phyloP scores from a whole-genome alignment of 805 yeast species.

The Novakomyces olei region DNA sequence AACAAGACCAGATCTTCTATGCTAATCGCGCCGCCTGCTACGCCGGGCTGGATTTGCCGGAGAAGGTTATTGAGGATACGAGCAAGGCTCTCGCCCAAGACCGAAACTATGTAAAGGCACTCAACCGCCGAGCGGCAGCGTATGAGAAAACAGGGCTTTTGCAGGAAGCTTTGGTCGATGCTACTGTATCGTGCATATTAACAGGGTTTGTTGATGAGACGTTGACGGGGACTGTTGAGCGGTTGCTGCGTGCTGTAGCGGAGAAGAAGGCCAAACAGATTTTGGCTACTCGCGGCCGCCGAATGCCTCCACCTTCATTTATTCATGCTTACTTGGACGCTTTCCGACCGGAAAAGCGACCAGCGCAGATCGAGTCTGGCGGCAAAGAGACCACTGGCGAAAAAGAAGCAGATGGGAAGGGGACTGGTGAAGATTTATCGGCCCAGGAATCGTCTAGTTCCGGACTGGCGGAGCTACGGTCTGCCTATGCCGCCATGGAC shows the following conservation, averaged over 20 bases:
- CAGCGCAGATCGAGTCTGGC: slow-evolving; percentile 27
- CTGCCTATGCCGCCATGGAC: slow-evolving; percentile 12
- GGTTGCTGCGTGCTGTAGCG: slow-evolving; percentile 67
- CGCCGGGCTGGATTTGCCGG: slow-evolving; percentile 56
- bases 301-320: slow-evolving; percentile 64
- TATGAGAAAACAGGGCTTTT: slow-evolving; percentile 60
- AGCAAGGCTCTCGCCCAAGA: slow-evolving; percentile 64
- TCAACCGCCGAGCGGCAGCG: slow-evolving; percentile 81
- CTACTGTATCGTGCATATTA: slow-evolving; percentile 67
- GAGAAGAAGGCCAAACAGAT: slow-evolving; percentile 43
- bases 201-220: slow-evolving; percentile 65
- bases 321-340: slow-evolving; percentile 73
- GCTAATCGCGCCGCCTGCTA: slow-evolving; percentile 94
- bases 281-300: slow-evolving; percentile 27
- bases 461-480: slow-evolving; percentile 5
- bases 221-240: slow-evolving; percentile 62
- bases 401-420: slow-evolving; percentile 10
- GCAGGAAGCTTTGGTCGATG: slow-evolving; percentile 74
- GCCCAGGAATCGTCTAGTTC: too few relatives aligned
- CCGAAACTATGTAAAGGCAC: slow-evolving; percentile 80
- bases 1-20: slow-evolving; percentile 63
- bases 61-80: slow-evolving; percentile 72
- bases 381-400: slow-evolving; percentile 39
- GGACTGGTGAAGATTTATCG: too few relatives aligned
- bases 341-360: slow-evolving; percentile 32